A percentile compares a stretch with the other conserved stretches of the same genome.
phyloP scores from a whole-genome alignment of 2,329 filamentous ascomycete species.

The Aspergillus oerlinghausenensis region DNA sequence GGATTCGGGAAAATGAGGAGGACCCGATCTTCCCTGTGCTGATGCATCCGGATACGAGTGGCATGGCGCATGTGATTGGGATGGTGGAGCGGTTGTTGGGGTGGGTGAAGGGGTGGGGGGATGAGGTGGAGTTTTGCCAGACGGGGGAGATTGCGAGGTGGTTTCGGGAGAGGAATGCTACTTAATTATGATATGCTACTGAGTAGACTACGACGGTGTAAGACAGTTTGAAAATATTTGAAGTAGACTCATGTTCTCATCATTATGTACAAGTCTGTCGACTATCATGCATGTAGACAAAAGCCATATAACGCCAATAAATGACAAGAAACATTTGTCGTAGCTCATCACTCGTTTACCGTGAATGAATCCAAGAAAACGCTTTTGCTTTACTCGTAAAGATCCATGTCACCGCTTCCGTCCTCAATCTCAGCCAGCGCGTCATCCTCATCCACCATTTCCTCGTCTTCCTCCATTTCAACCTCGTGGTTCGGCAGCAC shows the following conservation, averaged over 20 bases:
- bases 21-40: slow-evolving; percentile 48
- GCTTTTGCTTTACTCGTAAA: slow-evolving; percentile 48
- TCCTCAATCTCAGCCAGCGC: slow-evolving; percentile 67
- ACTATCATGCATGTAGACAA: not conserved
- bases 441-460: slow-evolving; percentile 71
- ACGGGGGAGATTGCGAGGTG: slow-evolving; percentile 27
- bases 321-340: not conserved
- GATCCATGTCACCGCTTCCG: slow-evolving; percentile 54
- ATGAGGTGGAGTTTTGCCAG: slow-evolving; percentile 29
- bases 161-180: slow-evolving; percentile 16
- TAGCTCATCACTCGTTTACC: not conserved
- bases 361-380: no score
- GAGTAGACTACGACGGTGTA: not conserved
- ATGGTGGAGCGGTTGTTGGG: slow-evolving; percentile 51
- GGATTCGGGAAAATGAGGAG: slow-evolving; percentile 45
- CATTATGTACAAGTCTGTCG: not conserved
- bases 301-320: no score
- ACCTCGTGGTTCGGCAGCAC: slow-evolving; percentile 79
- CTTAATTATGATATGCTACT: not conserved
- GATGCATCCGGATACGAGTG: slow-evolving; percentile 56
- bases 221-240: no score
- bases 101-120: slow-evolving; percentile 45
- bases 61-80: slow-evolving; percentile 58
- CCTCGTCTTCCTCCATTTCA: slow-evolving; percentile 59
- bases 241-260: not conserved